Conservation (phyloP, 2,329 filamentous ascomycete genomes). For the Aspergillus thermomutatus region DNA sequence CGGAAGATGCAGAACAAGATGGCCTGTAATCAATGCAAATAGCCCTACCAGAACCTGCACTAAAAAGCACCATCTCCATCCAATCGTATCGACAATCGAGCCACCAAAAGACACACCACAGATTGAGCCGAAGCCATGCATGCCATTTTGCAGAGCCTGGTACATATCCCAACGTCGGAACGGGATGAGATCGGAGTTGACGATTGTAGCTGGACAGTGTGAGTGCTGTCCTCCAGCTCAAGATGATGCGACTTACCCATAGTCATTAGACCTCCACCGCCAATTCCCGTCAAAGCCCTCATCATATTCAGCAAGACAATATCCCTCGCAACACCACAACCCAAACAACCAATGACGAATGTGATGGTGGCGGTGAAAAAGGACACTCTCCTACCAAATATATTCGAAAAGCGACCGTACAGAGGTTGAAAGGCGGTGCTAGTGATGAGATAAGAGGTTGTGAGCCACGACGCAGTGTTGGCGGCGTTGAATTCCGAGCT, state of each 20-base stretch:
- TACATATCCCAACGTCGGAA: slow-evolving; percentile 71
- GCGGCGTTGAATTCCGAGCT: slow-evolving; percentile 49
- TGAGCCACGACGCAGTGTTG: slow-evolving; percentile 48
- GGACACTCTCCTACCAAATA: slow-evolving; percentile 57
- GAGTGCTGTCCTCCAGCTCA: background rate
- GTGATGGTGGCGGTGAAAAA: slow-evolving; percentile 63
- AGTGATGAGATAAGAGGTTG: slow-evolving; percentile 64
- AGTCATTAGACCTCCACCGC: slow-evolving; percentile 67
- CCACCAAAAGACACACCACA: slow-evolving; percentile 50
- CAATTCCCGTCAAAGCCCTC: slow-evolving; percentile 67
- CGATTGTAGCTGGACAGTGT: slow-evolving; percentile 52
- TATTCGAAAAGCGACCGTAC: slow-evolving; percentile 69
- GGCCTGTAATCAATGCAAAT: slow-evolving; percentile 53
- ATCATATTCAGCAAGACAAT: slow-evolving; percentile 70
- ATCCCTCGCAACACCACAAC: slow-evolving; percentile 65
- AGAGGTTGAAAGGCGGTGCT: slow-evolving; percentile 68
- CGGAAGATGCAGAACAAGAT: slow-evolving; percentile 51
- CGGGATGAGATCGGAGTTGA: slow-evolving; percentile 70
- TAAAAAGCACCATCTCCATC: slow-evolving; percentile 54
- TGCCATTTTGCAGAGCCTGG: slow-evolving; percentile 61
- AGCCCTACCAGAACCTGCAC: slow-evolving; percentile 60
- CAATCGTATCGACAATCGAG: slow-evolving; percentile 42
- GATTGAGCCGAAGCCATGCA: slow-evolving; percentile 61
- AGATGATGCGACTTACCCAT: slow-evolving; percentile 43
- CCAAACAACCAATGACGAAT: slow-evolving; percentile 63